These are phyloP conservation scores for Larix kaempferi DNA, from an alignment of 75 land plant species.

Conservation along the genomic window DNA sequence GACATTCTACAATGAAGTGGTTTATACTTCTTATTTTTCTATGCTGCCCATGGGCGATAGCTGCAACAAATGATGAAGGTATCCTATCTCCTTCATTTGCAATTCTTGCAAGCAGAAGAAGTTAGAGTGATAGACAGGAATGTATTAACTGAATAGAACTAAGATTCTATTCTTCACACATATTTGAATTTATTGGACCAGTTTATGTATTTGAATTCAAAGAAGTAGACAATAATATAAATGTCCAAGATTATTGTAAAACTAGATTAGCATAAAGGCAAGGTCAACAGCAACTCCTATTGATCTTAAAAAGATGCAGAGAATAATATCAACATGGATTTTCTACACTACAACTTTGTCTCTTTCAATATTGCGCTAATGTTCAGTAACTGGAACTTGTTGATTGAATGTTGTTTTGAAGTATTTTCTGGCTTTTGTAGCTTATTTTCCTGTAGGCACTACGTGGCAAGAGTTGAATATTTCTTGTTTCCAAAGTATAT, in stretches of 20 bases:
- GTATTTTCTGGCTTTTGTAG: background rate
- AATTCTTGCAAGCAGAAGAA: background rate
- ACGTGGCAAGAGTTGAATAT: background rate
- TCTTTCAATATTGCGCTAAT: background rate
- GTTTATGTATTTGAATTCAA: background rate
- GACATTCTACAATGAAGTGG: background rate
- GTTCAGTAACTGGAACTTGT: background rate
- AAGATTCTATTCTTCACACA: background rate
- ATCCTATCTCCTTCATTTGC: background rate
- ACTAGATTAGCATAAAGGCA: background rate
- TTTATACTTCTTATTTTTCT: slow-evolving; percentile 3
- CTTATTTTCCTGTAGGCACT: background rate
- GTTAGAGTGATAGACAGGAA: background rate
- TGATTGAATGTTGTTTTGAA: background rate
- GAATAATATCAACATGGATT: background rate
- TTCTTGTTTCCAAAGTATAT: background rate
- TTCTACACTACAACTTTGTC: background rate
- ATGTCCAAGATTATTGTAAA: background rate
- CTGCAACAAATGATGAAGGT: slow-evolving; percentile 10
- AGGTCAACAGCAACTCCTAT: background rate
- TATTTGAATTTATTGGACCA: background rate
- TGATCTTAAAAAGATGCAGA: background rate
- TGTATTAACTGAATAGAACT: background rate
- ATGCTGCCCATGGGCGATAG: background rate
- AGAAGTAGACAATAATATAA: background rate